Base-by-base conservation (phyloP, 768 basidiomycete genomes). In the Hortiboletus flavorubellus region DNA sequence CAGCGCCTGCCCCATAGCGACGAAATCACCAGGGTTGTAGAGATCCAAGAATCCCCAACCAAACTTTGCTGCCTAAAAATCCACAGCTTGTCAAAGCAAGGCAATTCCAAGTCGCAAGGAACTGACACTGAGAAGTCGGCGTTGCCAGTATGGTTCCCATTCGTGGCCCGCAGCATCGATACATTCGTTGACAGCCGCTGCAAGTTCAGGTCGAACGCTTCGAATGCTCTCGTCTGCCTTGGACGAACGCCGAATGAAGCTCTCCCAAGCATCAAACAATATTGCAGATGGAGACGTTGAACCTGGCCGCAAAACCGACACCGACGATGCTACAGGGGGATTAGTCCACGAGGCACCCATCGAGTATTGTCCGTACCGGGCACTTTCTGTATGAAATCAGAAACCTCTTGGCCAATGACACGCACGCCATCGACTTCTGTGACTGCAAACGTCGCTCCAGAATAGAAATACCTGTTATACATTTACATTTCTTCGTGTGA, bases 1-100 rank as follows among this genome's bases (percentile, higher is more conserved):
- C n/a, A n/a, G n/a, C n/a, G n/a, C n/a, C n/a, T n/a, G n/a, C n/a
- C 93, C 94, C 88, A 97, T 93, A 46, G 84, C 80, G 33, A 98
- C 85, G 62, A 97, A 95, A 64, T 97, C 93, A 1, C 84, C 85
- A 5, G 96, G 91, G 67, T 98, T 91, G 66, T 93, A 90, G 29
- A 93, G 78, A 67, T 98, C 97, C 59, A 99, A 72, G 68, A 94
- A 99, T 0, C 92, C 89, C 56, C 93, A 83, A 2, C 96, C 97
- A 65, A 96, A 98, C 68, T 94, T 94, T 8, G 96, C 96, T n/a
- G 95, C 93, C 91, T 96, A 60, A 1, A 59, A 26, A 18, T 54
- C 31, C 18, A 46, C 21, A 39, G 23, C 2, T 4, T 8, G 43
- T 48, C 51, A 58, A 35, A 18, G 40, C 31, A 46, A 45, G 14